Evolutionary conservation across 2,329 filamentous ascomycete species (phyloP), one percentile per base, ranked within the genome.

Genomic region (Neonectria coccinea): DNA sequence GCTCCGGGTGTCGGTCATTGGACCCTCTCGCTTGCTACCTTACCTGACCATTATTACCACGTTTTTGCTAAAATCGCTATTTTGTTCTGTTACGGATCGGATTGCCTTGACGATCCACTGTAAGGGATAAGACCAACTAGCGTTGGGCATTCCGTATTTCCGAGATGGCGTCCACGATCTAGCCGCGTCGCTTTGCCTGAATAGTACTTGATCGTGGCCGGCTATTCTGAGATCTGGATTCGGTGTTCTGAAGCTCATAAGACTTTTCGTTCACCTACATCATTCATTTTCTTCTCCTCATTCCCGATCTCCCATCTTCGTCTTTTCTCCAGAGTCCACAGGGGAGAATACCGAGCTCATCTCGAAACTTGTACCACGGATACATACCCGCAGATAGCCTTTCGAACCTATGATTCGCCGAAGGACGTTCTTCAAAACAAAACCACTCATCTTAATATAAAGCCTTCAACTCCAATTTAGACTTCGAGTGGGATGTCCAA

Each of bases 51-150:
- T 47, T 36, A 33, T 58, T 48, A 50, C 50, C 55, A 48, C 42
- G 4, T 16, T 27, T 16, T 44, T 36, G 16, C 20, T 16, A 39
- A 45, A 25, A 33, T 51, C 55, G 55, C 45, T 55, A 50, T 55
- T 63, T 63, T 54, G 25, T 27, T 59, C 55, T 29, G 44, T 54
- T 59, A 33, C 22, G 33, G 55, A 39, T 59, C 51, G 33, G 50
- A 39, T 59, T 55, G 20, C 42, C 48, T 50, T 59, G 33, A 8
- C 31, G 50, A 27, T 33, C n/a, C 33, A 27, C 6, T 5, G 36
- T 7, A 29, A 45, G 14, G 9, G 39, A 45, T 9, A 27, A 16
- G 27, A 9, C 29, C 36, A 33, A 55, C 44, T 58, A 36, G 54
- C 39, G 39, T 42, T 42, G 7, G 3, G 39, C 7, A 42, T 8